Evolutionary conservation across 2,329 filamentous ascomycete genomes (phyloP).

Genomic region (Magnaporthales sp.): DNA sequence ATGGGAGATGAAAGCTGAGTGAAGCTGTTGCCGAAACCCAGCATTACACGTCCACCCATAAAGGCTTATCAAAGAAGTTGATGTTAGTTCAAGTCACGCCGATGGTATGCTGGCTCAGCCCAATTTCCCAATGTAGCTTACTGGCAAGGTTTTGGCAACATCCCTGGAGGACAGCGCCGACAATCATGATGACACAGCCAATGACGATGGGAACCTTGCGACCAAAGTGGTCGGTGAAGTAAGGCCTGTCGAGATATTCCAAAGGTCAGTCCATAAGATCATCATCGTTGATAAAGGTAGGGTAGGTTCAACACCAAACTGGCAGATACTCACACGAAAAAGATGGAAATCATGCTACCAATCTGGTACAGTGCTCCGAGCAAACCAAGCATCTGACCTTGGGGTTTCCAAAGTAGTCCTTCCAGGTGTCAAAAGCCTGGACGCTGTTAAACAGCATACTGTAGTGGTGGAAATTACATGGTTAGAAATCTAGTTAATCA

Average conservation of each 20-base stretch:
- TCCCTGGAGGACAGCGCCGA: slow-evolving; percentile 48
- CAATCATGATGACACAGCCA: slow-evolving; percentile 44
- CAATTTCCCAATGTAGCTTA: slow-evolving; percentile 9
- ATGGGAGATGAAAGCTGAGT: slow-evolving; percentile 25
- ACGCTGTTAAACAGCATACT: slow-evolving; percentile 37
- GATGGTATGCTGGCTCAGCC: not conserved
- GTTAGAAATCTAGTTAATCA: not conserved
- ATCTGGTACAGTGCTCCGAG: slow-evolving; percentile 52
- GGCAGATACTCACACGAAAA: slow-evolving; percentile 34
- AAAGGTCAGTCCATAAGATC: not conserved
- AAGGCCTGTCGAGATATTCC: slow-evolving; percentile 23
- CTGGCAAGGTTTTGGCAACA: slow-evolving; percentile 31
- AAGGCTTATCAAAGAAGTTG: slow-evolving; percentile 27
- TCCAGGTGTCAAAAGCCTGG: slow-evolving; percentile 34
- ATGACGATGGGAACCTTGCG: slow-evolving; percentile 43
- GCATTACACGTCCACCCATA: slow-evolving; percentile 30
- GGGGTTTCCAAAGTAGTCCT: slow-evolving; percentile 36
- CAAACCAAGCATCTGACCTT: slow-evolving; percentile 37
- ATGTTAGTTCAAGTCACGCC: not conserved
- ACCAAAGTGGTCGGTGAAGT: slow-evolving; percentile 45
- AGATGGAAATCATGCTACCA: slow-evolving; percentile 47
- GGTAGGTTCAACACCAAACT: too few species aligned
- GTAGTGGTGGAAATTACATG: not conserved
- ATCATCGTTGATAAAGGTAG: not conserved
- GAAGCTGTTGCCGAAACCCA: slow-evolving; percentile 6